Conservation (phyloP, 2,329 filamentous ascomycete genomes). For the Alternaria sp. region DNA sequence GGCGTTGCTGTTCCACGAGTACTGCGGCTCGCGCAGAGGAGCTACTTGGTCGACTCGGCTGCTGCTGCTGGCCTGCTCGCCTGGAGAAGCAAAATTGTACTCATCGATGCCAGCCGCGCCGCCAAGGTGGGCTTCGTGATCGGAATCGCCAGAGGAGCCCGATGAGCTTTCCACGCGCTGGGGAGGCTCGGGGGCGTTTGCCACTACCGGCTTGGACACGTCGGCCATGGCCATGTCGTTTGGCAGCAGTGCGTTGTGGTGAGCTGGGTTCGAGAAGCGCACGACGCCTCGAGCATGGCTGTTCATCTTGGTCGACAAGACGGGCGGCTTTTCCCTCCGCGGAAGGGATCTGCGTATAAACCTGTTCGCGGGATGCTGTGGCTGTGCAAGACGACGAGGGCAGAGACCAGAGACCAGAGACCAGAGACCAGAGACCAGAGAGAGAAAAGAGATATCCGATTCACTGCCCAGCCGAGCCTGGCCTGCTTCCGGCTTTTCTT, state of each 20-base stretch:
- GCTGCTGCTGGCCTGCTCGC: constrained; percentile 36
- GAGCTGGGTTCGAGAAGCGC: constrained; percentile 38
- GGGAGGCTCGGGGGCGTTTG: constrained; percentile 38
- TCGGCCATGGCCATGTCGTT: constrained; percentile 34
- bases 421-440: too few relatives aligned
- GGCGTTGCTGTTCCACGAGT: constrained; percentile 36
- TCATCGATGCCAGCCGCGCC: constrained; percentile 56
- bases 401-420: too few relatives aligned
- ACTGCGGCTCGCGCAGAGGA: constrained; percentile 37
- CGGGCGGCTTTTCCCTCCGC: constrained; percentile 11
- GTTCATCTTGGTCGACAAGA: constrained; percentile 30
- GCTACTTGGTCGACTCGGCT: constrained; percentile 44
- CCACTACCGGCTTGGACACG: constrained; percentile 42
- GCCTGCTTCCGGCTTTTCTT: background rate
- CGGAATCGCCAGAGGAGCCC: constrained; percentile 55
- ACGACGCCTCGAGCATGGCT: constrained; percentile 35
- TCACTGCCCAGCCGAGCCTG: background rate
- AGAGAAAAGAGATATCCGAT: background rate
- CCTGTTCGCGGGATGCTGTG: constrained; percentile 22
- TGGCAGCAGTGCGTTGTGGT: constrained; percentile 28
- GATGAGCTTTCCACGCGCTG: constrained; percentile 52
- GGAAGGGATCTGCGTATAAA: constrained; percentile 24
- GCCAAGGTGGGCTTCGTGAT: constrained; percentile 55
- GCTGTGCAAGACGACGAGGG: constrained; percentile 11
- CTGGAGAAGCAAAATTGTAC: constrained; percentile 53